Base-by-base conservation (phyloP, 106 monocot species). In the Dendrobium chrysotoxum region DNA sequence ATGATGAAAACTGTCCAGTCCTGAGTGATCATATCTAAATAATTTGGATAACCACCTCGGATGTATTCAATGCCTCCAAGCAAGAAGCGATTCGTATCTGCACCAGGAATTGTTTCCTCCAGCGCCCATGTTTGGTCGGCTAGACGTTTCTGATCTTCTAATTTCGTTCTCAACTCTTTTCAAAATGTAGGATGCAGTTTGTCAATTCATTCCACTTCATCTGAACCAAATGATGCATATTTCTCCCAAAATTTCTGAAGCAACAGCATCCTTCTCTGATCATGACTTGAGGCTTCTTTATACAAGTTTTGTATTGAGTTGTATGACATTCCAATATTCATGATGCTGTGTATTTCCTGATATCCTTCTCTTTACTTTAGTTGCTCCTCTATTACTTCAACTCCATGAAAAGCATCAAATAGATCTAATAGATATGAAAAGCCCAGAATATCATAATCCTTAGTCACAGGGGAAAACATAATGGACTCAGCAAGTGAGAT, bases 341-440 rank as follows among this genome's bases (percentile, higher is more conserved):
- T 98, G 65, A 98, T 87, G 82, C 83, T 92, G 81, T 85, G 81
- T 13, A 95, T 82, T 82, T 95, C 92, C 72, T 89, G 85, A 86
- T 89, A 88, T 16, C 41, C 84, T 77, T 85, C 79, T 77, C 98
- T 92, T 79, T 39, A 79, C 80, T 83, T 88, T 53, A 95, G 70
- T 79, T 89, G 89, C 77, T 91, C 92, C 79, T 98, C 95, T 70
- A 98, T 95, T 42, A 91, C 83, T 78, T 86, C 78, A 3, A 89
- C 88, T 45, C 92, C 98, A 78, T 79, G 78, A 42, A 91, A 85
- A 85, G 94, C 88, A 91, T 98, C 91, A 26, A 84, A 38, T 9
- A 98, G 88, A 86, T 98, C 95, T 73, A 98, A 83, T 65, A 98
- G 72, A 79, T 94, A 85, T 25, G 87, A 88, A 75, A 88, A 94